Percentiles rank a stretch among this genome's conserved stretches.
Evolutionary conservation across 805 yeast species (phyloP).

Genomic region (Ogataea thermomethanolica): DNA sequence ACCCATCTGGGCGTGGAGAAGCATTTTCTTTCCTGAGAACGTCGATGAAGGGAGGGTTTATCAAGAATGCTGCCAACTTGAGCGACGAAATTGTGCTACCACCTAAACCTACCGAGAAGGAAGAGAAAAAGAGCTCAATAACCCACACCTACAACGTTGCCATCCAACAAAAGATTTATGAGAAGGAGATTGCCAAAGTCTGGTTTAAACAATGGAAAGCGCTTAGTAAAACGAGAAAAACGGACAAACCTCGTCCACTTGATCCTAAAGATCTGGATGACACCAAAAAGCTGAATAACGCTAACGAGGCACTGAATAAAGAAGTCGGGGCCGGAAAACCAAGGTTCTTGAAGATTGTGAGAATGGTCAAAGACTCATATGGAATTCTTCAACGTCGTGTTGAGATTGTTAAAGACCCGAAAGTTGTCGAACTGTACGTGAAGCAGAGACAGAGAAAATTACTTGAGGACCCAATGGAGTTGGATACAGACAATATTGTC

Average conservation of each 20-base stretch:
- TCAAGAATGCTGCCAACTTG: conserved; percentile 21
- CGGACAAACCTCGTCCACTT: conserved; percentile 23
- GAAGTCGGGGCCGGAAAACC: conserved; percentile 31
- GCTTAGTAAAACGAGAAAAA: conserved; percentile 37
- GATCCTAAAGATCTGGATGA: conserved; percentile 18
- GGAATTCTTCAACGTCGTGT: conserved; percentile 80
- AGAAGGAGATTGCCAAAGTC: conserved; percentile 80
- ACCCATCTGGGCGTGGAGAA: conserved; percentile 87
- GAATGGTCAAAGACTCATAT: conserved; percentile 79
- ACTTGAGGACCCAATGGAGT: conserved; percentile 40
- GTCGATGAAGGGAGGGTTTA: conserved; percentile 93
- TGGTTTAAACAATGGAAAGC: conserved; percentile 83
- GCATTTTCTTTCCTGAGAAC: conserved; percentile 86
- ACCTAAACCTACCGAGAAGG: conserved; percentile 22
- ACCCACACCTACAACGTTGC: conserved; percentile 80
- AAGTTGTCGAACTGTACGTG: conserved; percentile 81
- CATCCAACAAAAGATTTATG: conserved; percentile 85
- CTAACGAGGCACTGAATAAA: conserved; percentile 30
- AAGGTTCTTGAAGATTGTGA: conserved; percentile 54
- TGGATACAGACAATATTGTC: conserved; percentile 67
- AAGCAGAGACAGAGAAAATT: conserved; percentile 43
- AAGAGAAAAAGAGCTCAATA: conserved; percentile 40
- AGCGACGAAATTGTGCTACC: conserved; percentile 18
- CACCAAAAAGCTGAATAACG: conserved; percentile 33
- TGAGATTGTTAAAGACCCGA: conserved; percentile 78